Evolutionary conservation across 257 asterid species (phyloP).

Genomic region (Handroanthus guayacan): DNA sequence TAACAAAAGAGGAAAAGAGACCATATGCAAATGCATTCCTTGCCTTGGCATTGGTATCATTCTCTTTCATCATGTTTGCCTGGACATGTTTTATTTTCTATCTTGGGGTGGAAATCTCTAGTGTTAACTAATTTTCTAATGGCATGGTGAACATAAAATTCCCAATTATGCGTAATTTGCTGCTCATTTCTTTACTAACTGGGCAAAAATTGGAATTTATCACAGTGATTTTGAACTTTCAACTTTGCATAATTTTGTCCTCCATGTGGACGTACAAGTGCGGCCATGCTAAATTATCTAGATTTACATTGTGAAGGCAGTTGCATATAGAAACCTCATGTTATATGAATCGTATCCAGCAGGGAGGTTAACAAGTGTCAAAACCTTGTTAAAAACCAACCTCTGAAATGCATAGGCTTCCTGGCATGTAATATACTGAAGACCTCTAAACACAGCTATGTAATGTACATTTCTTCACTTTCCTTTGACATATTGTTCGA

Average conservation of each 20-base stretch:
- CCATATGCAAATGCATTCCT: slow-evolving; percentile 93
- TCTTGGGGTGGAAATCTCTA: not conserved
- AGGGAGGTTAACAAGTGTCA: not conserved
- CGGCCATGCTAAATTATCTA: not conserved
- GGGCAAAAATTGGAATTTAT: too few relatives aligned
- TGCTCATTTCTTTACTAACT: too few relatives aligned
- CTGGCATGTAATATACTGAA: too few relatives aligned
- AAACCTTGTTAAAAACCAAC: not conserved
- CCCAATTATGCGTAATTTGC: not conserved
- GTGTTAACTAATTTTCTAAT: not conserved
- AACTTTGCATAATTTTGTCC: not conserved
- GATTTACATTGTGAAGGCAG: not conserved
- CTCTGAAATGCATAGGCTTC: too few relatives aligned
- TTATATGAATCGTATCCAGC: not conserved
- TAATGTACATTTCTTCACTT: not conserved
- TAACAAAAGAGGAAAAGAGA: slow-evolving; percentile 83
- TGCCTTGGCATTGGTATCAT: slow-evolving; percentile 81
- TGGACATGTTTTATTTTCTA: slow-evolving; percentile 16
- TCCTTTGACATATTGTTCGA: not conserved
- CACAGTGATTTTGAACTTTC: not conserved
- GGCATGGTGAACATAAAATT: not conserved
- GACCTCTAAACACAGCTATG: not conserved
- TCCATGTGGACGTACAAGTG: not conserved
- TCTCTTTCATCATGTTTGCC: slow-evolving; percentile 14
- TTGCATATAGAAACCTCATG: not conserved